phyloP scores from a whole-genome alignment of 2,329 filamentous ascomycete genomes.

The Claviceps cyperi region DNA sequence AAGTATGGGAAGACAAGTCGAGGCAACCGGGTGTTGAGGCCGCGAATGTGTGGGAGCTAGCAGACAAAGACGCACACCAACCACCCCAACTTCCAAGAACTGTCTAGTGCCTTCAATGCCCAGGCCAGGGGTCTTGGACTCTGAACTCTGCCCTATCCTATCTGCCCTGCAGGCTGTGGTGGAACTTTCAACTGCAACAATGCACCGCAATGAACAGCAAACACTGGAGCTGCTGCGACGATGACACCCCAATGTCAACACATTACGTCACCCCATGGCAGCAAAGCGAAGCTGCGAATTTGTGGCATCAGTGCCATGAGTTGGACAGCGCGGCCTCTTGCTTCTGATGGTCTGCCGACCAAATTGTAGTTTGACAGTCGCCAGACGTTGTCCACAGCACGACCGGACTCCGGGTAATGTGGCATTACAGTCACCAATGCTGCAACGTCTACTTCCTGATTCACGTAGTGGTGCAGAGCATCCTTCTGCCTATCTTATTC shows the following conservation, averaged over 20 bases:
- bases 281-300: not conserved
- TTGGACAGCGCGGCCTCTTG: not conserved
- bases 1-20: slow-evolving; percentile 1
- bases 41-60: not conserved
- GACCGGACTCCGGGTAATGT: not conserved
- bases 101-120: not conserved
- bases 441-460: not conserved
- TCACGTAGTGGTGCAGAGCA: not conserved
- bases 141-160: too few species aligned
- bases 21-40: not conserved
- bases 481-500: slow-evolving; percentile 15
- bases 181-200: not conserved
- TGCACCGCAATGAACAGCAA: not conserved
- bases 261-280: not conserved
- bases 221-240: not conserved
- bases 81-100: not conserved
- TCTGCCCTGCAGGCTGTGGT: too few species aligned
- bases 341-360: not conserved
- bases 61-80: not conserved
- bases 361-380: too few species aligned
- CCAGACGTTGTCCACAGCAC: not conserved
- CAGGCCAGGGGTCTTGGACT: not conserved
- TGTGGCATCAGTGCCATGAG: too few species aligned
- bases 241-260: not conserved
- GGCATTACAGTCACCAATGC: not conserved